Percentiles rank a stretch among this genome's conserved stretches.
These are phyloP conservation scores for Pisolithus albus DNA, from an alignment of 768 basidiomycete genomes.

Conservation along the genomic window DNA sequence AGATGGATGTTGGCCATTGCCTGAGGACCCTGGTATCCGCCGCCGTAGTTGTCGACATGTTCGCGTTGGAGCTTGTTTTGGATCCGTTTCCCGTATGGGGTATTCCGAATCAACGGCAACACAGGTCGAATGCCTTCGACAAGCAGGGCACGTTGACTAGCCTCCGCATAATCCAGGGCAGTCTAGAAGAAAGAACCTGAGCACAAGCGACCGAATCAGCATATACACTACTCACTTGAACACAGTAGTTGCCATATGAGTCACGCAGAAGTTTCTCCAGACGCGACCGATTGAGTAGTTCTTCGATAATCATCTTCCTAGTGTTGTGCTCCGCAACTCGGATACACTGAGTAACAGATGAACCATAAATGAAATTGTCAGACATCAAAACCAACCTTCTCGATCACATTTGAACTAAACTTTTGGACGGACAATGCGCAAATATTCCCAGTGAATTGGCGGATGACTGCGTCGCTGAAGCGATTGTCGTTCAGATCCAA, in stretches of 20 bases:
- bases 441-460: conserved; percentile 96
- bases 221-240: conserved; percentile 50
- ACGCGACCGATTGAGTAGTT: conserved; percentile 88
- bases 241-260: conserved; percentile 95
- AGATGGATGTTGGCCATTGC: conserved; percentile 50
- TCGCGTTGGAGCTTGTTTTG: conserved; percentile 98
- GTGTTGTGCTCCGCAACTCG: conserved; percentile 95
- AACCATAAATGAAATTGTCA: not conserved
- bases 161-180: conserved; percentile 94
- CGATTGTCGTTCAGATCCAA: conserved; percentile 97
- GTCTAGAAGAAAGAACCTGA: conserved; percentile 50
- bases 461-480: conserved; percentile 95
- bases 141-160: conserved; percentile 83
- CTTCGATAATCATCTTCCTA: conserved; percentile 90
- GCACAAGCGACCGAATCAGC: conserved; percentile 1
- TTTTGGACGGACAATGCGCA: conserved; percentile 98
- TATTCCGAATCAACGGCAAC: conserved; percentile 95
- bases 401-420: conserved; percentile 98
- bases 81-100: conserved; percentile 98
- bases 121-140: conserved; percentile 99
- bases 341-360: conserved; percentile 44
- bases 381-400: conserved; percentile 55
- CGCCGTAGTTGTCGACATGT: conserved; percentile 63
- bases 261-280: conserved; percentile 94
- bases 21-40: conserved; percentile 54